phyloP scores from a whole-genome alignment of 179 eudicot species.

The Nepenthes alata region DNA sequence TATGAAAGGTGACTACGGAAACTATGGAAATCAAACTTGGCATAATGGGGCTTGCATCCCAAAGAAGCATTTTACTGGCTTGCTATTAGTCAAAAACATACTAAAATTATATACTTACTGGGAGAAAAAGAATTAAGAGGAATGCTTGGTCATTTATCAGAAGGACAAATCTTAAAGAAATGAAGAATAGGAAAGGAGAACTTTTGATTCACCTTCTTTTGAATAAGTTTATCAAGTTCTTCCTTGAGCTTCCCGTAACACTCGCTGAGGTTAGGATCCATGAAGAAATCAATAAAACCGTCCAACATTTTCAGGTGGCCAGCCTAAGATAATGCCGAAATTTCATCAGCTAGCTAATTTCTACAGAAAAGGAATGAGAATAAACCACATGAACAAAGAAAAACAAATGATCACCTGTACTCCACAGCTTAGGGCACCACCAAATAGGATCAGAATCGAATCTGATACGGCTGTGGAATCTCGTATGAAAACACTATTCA shows the following conservation, averaged over 20 bases:
- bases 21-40: too few species aligned
- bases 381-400: too few species aligned
- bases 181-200: background rate
- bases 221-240: slow-evolving; percentile 70
- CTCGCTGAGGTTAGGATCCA: slow-evolving; percentile 85
- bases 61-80: background rate
- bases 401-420: slow-evolving; percentile 30
- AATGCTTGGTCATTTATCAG: background rate
- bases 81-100: background rate
- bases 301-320: slow-evolving; percentile 91
- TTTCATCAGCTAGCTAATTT: background rate
- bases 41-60: too few species aligned
- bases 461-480: slow-evolving; percentile 97
- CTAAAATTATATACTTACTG: too few species aligned
- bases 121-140: background rate
- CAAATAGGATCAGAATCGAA: slow-evolving; percentile 85
- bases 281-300: slow-evolving; percentile 89
- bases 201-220: slow-evolving; percentile 46
- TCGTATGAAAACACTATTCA: slow-evolving; percentile 86
- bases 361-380: background rate
- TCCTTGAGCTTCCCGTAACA: slow-evolving; percentile 80
- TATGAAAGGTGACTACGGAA: too few species aligned
- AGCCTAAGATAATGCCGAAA: slow-evolving; percentile 25
- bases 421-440: slow-evolving; percentile 69
- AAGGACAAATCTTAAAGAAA: background rate